Conservation (phyloP, 2,329 filamentous ascomycete species). For the Calonectria multiphialidica region DNA sequence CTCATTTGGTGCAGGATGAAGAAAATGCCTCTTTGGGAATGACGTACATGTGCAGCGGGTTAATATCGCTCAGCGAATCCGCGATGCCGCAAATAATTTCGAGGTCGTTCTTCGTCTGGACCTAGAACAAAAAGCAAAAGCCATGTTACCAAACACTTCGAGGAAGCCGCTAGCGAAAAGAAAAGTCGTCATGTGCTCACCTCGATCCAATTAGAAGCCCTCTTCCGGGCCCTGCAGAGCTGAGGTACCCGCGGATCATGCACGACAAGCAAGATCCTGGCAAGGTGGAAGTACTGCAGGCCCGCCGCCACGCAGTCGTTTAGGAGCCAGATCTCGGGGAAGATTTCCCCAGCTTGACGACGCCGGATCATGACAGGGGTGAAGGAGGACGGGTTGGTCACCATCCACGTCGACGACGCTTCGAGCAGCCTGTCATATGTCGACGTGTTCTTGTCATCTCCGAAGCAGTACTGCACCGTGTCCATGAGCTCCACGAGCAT, state of each 20-base stretch:
- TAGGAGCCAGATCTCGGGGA: slow-evolving; percentile 42
- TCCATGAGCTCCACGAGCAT: slow-evolving; percentile 41
- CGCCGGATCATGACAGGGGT: slow-evolving; percentile 35
- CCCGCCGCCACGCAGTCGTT: slow-evolving; percentile 40
- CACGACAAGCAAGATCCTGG: slow-evolving; percentile 41
- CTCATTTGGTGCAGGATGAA: neutral
- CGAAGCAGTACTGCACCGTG: slow-evolving; percentile 43
- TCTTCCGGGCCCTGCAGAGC: slow-evolving; percentile 33
- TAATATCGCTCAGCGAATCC: slow-evolving; percentile 31
- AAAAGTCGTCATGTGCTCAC: slow-evolving; percentile 1
- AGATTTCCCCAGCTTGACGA: slow-evolving; percentile 6
- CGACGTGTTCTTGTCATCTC: slow-evolving; percentile 27
- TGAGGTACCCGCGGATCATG: slow-evolving; percentile 42
- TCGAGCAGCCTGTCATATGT: slow-evolving; percentile 34
- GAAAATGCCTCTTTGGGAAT: neutral
- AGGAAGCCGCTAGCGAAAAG: neutral
- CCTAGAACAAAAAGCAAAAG: slow-evolving; percentile 13
- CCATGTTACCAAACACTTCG: neutral
- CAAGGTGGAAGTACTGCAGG: slow-evolving; percentile 44
- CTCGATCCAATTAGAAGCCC: slow-evolving; percentile 28
- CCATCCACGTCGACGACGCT: slow-evolving; percentile 39
- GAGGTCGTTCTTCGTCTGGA: slow-evolving; percentile 37
- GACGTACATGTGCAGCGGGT: slow-evolving; percentile 40
- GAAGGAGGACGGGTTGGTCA: slow-evolving; percentile 40
- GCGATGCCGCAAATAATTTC: slow-evolving; percentile 44